Base-by-base conservation (phyloP, 2,329 filamentous ascomycete genomes). In the Pseudogymnoascus sp. region DNA sequence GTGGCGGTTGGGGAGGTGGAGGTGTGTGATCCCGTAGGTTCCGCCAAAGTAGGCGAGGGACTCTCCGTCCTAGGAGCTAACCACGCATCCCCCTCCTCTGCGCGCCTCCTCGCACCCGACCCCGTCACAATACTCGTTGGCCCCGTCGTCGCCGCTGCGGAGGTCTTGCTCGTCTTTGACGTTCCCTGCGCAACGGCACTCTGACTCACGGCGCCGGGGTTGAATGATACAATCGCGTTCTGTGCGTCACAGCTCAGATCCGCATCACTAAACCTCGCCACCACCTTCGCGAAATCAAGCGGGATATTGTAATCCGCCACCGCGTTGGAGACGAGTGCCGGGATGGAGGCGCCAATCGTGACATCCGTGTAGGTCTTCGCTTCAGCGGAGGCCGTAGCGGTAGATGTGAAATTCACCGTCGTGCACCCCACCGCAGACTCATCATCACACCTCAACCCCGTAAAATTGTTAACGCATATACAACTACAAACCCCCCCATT, bases 391-490 rank as follows among this genome's bases (percentile, higher is more conserved):
- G 79, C 7, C 1, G 28, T 28, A 8, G 28, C 28, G 6, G 28
- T 8, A 7, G 28, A 75, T 16, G 76, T 74, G 21, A 75, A 68
- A 23, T 79, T 72, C 2, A 79, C 80, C 0, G 81, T 85, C 6
- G 82, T 81, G 70, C 87, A 90, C 57, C 79, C 80, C 1, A 77
- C 77, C 23, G 81, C 77, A 64, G 82, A 81, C 13, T 79, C 75
- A 13, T 76, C 77, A 1, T 76, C 79, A 71, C 88, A 90, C 14
- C 78, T 81, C 1, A 77, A 77, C 21, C 88, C 88, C 0, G 90
- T 93, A 74, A 93, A 98, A 1, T 93, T 92, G 70, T 95, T 92
- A 21, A 88, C 86, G 76, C 93, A 99, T 48, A 97, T 85, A 74
- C 93, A 99, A 11, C 88, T 88, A 77, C 93, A 98, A 19, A 83